Base-by-base conservation (phyloP, 202 grass and related monocot genomes). In the Elaeis oleifera region DNA sequence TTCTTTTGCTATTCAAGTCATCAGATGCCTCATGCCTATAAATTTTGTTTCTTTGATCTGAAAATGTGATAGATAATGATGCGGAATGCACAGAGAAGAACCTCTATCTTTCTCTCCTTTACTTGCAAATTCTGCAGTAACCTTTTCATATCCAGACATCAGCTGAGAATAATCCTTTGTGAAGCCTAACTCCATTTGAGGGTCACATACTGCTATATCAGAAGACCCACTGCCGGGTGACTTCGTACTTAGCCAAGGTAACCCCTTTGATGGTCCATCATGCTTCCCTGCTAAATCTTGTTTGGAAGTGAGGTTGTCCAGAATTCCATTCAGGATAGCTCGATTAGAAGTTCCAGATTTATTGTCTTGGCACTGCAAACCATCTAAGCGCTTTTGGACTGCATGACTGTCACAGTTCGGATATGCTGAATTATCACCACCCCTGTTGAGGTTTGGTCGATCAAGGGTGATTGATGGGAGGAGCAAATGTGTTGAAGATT, bases 311-410 rank as follows among this genome's bases (percentile, higher is more conserved):
- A 51, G 59, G 57, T 56, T 78, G 59, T 83, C 67, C 50, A 59
- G 81, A 63, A 66, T 72, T 54, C 64, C 70, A 79, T 85, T 77
- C 27, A 59, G 68, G 57, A 79, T 25, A 68, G 68, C 48, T 53
- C 77, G 73, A 56, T 99, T 92, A 74, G 86, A 80, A 81, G 84
- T 70, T n/a, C 6, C 57, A 15, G 58, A 64, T 64, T 80, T 78
- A 17, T 14, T 59, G 73, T 75, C 53, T 70, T 18, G 25, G 58
- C 58, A 65, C 51, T 78, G 4, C 53, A 36, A 7, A 53, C 62
- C 51, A 26, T 65, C 50, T 50, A 64, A 65, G 36, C 23, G 5
- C 18, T 56, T 53, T 39, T 56, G 32, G 31, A 55, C 57, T 59
- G 25, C 57, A 27, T 20, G 52, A 22, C 15, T 2, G 15, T 56